Evolutionary conservation across 2,329 filamentous ascomycete species (phyloP), one percentile per base, ranked within the genome.

Genomic region (Xylariaceae sp.): DNA sequence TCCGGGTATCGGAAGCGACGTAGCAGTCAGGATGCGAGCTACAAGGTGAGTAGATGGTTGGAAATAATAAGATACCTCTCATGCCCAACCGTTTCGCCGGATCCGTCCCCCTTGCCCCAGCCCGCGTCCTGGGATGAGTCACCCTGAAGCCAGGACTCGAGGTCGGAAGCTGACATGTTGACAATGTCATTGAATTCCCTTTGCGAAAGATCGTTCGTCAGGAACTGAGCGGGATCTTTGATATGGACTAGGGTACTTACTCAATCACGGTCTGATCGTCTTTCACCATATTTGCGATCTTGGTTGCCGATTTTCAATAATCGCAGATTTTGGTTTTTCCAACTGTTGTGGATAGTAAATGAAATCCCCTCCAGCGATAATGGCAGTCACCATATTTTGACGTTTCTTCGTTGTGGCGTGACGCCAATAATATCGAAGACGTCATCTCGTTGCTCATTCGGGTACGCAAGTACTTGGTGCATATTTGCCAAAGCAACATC

Each of bases 131-230:
- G 64, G 2, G 74, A 79, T 9, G 71, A 64, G 15, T 72, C 67
- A 32, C 66, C 60, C 37, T 71, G 64, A 3, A 81, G 67, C 77
- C 76, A 81, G 28, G 67, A 63, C 49, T 74, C 65, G 29, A 81
- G 67, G 44, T 80, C 74, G 4, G 64, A 56, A 3, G 75, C 62
- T 3, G 63, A 67, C 76, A 81, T 81, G 59, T 81, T 81, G 50
- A 81, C 74, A 35, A 79, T 64, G 15, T 74, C 66, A 48, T 79
- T 79, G 65, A 79, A 81, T 56, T 81, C 75, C 40, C 74, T 79
- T 19, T 19, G 29, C 32, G 30, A 18, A 31, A 35, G 15, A 29
- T 7, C 12, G 28, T 15, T 19, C 29, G 9, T 22, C 15, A 33
- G 12, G 13, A 6, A 26, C 11, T 19, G 18, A 3, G 12, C 4